Conservation (phyloP, 176 grass and related monocot genomes). For the Poa pratensis region DNA sequence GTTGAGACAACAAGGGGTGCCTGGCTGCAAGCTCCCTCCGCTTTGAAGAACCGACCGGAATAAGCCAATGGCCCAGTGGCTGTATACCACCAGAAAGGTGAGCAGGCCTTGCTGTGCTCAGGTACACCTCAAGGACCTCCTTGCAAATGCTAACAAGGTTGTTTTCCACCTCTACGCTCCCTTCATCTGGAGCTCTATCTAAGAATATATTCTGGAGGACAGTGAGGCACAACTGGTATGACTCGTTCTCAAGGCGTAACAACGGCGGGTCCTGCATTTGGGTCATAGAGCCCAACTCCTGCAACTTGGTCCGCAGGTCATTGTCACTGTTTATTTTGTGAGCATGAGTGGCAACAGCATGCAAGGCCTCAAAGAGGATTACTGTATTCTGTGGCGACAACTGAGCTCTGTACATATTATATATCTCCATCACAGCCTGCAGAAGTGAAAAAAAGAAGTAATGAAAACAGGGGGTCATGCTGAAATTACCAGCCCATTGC, state of each 20-base stretch:
- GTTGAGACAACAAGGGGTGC: slow-evolving; percentile 88
- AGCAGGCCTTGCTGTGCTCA: slow-evolving; percentile 67
- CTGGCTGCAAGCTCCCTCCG: slow-evolving; percentile 94
- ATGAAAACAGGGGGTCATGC: slow-evolving; percentile 22
- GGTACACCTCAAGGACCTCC: slow-evolving; percentile 91
- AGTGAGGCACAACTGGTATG: slow-evolving; percentile 88
- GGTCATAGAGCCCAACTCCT: slow-evolving; percentile 94
- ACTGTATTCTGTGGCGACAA: slow-evolving; percentile 85
- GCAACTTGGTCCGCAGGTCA: slow-evolving; percentile 85
- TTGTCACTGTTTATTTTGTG: slow-evolving; percentile 93
- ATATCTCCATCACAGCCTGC: slow-evolving; percentile 99
- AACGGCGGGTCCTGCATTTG: slow-evolving; percentile 98
- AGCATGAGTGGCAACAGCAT: slow-evolving; percentile 85
- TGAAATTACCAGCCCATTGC: slow-evolving; percentile 5
- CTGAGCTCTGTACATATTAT: slow-evolving; percentile 86
- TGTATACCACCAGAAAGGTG: slow-evolving; percentile 57
- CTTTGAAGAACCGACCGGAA: slow-evolving; percentile 85
- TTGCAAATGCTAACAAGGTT: slow-evolving; percentile 83
- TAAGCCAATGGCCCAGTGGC: slow-evolving; percentile 68
- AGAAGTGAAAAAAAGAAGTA: slow-evolving; percentile 43
- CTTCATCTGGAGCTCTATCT: slow-evolving; percentile 58
- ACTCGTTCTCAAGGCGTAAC: slow-evolving; percentile 94
- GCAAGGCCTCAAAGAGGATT: slow-evolving; percentile 93
- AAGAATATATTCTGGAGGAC: slow-evolving; percentile 86
- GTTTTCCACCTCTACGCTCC: slow-evolving; percentile 61